Percentiles rank a stretch among this genome's conserved stretches.
Conservation (phyloP, 495 filamentous ascomycete genomes). For the Trichoderma asperelloides region DNA sequence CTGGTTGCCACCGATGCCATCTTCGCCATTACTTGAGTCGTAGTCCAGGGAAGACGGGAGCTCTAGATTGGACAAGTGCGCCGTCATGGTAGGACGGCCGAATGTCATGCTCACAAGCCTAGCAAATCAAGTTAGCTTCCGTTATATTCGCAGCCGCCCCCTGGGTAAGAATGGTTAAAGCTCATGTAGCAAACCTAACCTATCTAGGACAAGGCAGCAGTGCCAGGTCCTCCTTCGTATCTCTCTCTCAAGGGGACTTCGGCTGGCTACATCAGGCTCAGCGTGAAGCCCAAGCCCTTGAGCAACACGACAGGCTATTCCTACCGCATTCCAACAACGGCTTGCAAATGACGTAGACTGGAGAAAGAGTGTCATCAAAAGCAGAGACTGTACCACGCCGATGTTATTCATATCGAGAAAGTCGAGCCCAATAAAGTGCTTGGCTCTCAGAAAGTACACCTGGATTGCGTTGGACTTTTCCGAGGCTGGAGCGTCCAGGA, state of each 20-base stretch:
- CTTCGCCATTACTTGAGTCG: constrained; percentile 11
- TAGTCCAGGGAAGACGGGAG: constrained; percentile 20
- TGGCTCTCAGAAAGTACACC: constrained; percentile 37
- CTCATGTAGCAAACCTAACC: constrained; percentile 22
- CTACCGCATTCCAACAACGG: constrained; percentile 40
- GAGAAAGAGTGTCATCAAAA: constrained; percentile 35
- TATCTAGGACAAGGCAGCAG: constrained; percentile 39
- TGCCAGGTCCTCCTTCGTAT: constrained; percentile 41
- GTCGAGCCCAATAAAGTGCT: constrained; percentile 36
- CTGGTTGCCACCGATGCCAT: not conserved
- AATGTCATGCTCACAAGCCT: constrained; percentile 43
- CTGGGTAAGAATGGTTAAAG: too few species aligned
- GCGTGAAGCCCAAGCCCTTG: constrained; percentile 41
- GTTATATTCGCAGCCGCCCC: not conserved
- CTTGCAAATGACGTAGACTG: constrained; percentile 38
- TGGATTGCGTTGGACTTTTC: constrained; percentile 30
- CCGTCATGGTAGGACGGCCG: constrained; percentile 38
- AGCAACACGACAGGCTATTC: constrained; percentile 37
- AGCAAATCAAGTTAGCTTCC: not conserved
- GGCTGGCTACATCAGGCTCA: constrained; percentile 17
- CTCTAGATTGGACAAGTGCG: constrained; percentile 25
- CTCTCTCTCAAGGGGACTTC: constrained; percentile 29
- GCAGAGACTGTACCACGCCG: constrained; percentile 37
- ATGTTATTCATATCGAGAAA: constrained; percentile 34
- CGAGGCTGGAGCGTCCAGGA: constrained; percentile 28